Base-by-base conservation (phyloP, 495 filamentous ascomycete species). In the Cenococcum geophilum region DNA sequence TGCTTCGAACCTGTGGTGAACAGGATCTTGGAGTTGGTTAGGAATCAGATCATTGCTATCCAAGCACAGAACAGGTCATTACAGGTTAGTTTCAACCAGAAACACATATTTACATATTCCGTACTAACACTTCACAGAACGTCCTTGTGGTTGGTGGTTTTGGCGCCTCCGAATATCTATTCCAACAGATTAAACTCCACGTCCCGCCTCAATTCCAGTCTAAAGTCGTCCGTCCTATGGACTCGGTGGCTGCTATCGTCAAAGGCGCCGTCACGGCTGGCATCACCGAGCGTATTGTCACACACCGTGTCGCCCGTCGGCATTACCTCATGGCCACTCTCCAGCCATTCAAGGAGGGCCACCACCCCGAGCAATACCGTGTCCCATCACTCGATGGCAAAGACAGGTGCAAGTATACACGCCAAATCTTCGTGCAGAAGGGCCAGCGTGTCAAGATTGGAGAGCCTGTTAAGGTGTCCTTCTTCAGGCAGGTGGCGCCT, bases 301-400 rank as follows among this genome's bases (percentile, higher is more conserved):
- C 95, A 4, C 91, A 92, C 65, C 93, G 93, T 80, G 89, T 98
- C 58, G 93, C 93, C n/a, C 88, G 93, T 74, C 86, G 93, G 40
- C 93, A 98, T 75, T 98, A 98, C 72, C 89, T 98, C 59, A 97
- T 98, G 93, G 95, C 93, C 45, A 98, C 93, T 0, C 82, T 98
- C 18, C 92, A 97, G 71, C 95, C 95, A 8, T 98, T 98, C 81
- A 97, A 97, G 74, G 92, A 97, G 72, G 93, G 93, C 18, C 95
- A 97, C 73, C 93, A 98, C 71, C 93, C 92, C 1, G 93, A 98
- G 72, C 90, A 93, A 60, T 97, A 97, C 76, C 91, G 93, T 64
- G 95, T 98, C 14, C 95, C 93, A 21, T 93, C 88, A 65, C 82
- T 97, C 58, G 93, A 98, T 67, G 93, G 93, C 59, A 96, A 96